Evolutionary conservation across 2,329 filamentous ascomycete species (phyloP).

Genomic region (Cercospora zeina): DNA sequence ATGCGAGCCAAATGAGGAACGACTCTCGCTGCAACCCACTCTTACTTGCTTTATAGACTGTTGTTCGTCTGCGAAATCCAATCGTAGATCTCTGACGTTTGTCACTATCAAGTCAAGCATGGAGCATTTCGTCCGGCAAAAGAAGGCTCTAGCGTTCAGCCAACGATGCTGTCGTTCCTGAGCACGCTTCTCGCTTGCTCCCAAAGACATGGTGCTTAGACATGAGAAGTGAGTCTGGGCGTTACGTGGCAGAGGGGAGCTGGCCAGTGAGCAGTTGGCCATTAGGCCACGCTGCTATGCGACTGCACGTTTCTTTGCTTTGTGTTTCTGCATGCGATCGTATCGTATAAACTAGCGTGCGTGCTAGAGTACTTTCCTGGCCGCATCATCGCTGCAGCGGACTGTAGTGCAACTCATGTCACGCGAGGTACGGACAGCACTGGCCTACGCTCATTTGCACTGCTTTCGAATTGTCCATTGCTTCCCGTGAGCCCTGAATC

Average conservation of each 20-base stretch:
- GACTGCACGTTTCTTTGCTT: conserved; percentile 5
- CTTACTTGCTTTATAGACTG: conserved; percentile 15
- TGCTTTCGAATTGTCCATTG: neutral
- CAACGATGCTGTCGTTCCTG: conserved; percentile 16
- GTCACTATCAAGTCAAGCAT: conserved; percentile 4
- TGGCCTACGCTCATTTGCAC: neutral
- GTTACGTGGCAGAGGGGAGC: conserved; percentile 15
- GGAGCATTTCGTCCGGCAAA: conserved; percentile 5
- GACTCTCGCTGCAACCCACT: neutral
- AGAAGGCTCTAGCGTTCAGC: conserved; percentile 5
- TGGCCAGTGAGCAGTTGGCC: conserved; percentile 5
- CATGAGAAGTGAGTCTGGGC: conserved; percentile 15
- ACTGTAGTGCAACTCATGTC: neutral
- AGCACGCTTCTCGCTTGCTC: conserved; percentile 19
- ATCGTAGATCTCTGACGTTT: conserved; percentile 2
- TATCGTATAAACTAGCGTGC: neutral
- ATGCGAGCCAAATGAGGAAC: neutral
- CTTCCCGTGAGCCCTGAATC: neutral
- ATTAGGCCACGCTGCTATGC: conserved; percentile 20
- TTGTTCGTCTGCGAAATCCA: neutral
- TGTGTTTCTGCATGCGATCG: neutral
- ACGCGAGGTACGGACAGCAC: neutral
- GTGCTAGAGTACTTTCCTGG: neutral
- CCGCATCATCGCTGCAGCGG: neutral
- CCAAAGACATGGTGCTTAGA: conserved; percentile 13